Percentiles rank a stretch among this genome's conserved stretches.
phyloP scores from a whole-genome alignment of 148 eudicot species.

The Rhododendron simsii region DNA sequence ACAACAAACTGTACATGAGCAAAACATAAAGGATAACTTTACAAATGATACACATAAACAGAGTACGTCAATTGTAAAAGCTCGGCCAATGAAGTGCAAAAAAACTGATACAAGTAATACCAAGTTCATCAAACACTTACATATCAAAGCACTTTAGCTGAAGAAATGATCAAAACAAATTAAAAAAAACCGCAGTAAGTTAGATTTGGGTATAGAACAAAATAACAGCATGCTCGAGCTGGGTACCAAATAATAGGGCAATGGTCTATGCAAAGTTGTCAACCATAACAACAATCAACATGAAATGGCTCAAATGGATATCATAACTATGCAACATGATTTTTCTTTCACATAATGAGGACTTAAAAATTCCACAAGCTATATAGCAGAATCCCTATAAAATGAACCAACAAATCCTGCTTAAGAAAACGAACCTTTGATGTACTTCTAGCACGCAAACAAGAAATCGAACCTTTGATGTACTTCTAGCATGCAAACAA shows the following conservation, averaged over 20 bases:
- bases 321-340: background rate
- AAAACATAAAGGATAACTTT: background rate
- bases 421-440: background rate
- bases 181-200: background rate
- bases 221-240: background rate
- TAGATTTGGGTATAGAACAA: background rate
- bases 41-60: background rate
- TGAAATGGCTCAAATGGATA: background rate
- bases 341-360: background rate
- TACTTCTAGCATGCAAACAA: background rate
- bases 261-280: background rate
- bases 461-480: background rate
- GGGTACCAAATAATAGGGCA: background rate
- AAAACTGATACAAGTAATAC: background rate
- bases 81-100: background rate
- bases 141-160: background rate
- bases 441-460: background rate
- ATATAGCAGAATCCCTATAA: background rate
- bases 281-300: background rate
- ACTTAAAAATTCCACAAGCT: background rate
- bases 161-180: constrained; percentile 1
- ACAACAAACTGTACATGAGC: background rate
- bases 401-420: background rate
- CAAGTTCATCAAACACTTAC: background rate
- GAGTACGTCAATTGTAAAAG: constrained; percentile 21